Evolutionary conservation across 208 protist species (phyloP).

Genomic region (Trypanosoma lewisi): DNA sequence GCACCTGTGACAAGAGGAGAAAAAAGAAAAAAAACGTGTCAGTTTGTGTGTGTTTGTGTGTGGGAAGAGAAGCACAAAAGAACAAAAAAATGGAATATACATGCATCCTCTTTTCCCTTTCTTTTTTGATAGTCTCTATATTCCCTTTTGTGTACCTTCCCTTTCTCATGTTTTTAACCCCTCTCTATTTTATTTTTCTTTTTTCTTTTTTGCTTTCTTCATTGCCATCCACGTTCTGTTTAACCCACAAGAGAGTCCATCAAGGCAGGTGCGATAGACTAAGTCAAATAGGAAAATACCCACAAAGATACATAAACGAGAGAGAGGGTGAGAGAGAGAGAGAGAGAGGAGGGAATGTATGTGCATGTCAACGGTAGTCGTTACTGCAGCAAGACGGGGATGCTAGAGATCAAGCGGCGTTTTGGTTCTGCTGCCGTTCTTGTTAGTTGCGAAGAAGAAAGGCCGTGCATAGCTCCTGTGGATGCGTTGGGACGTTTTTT

Average conservation of each 20-base stretch:
- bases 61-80: not conserved
- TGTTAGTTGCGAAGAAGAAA: slow-evolving; percentile 5
- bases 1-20: too few species aligned
- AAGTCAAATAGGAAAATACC: not conserved
- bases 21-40: not conserved
- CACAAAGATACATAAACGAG: slow-evolving; percentile 1
- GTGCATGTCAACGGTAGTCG: slow-evolving; percentile 45
- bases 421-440: slow-evolving; percentile 44
- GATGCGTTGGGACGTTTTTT: slow-evolving; percentile 48
- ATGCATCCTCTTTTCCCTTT: not conserved
- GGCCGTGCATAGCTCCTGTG: slow-evolving; percentile 42
- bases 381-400: slow-evolving; percentile 26
- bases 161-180: too few species aligned
- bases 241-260: too few species aligned
- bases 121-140: not conserved
- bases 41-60: not conserved
- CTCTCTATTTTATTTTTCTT: too few species aligned
- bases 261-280: not conserved
- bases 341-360: slow-evolving; percentile 18
- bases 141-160: not conserved
- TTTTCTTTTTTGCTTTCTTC: not conserved
- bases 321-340: not conserved
- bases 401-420: slow-evolving; percentile 36
- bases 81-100: not conserved
- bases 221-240: too few species aligned